Evolutionary conservation across 2,329 filamentous ascomycete species (phyloP), one percentile per base, ranked within the genome.

Genomic region (Madurella fahalii): DNA sequence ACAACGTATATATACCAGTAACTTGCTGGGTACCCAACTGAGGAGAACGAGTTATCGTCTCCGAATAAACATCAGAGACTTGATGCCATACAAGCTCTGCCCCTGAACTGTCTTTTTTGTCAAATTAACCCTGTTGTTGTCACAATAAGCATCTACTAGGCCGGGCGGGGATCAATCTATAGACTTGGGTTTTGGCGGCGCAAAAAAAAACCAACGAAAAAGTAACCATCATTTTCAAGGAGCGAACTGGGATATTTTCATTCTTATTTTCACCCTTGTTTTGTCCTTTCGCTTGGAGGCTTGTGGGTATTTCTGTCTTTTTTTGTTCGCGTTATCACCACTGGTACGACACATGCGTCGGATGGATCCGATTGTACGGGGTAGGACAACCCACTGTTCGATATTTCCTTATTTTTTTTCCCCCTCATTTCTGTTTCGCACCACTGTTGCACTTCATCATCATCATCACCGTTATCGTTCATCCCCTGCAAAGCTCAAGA

Each of bases 171-270:
- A 20, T 53, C 47, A 53, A 43, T 48, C 42, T 32, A 57, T 57
- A 57, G 54, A 57, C 43, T 48, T 57, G 54, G 54, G 47, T 44
- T 42, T 40, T 34, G 45, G 40, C 42, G 54, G 54, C 54, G 54
- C 54, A 57, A 53, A 45, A 20, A 5, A 16, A 51, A 57, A 57
- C 42, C 31, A 53, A 48, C 32, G 5, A 16, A 51, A 57, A 57
- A 47, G 39, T 30, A 39, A 53, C 2, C 20, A 11, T 20, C 37
- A 16, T 18, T 25, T 37, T 18, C 16, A 30, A 17, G 47, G 47
- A 17, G 18, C 8, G 11, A 31, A 11, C 46, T 44, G 30, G 43
- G n/a, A n/a, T 30, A 13, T 3, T 17, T 40, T n/a, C 15, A 37
- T 37, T 47, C 16, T 44, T 40, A 48, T 17, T 32, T 40, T 9